Conservation (phyloP, 2,329 filamentous ascomycete species). For the Colletotrichum plurivorum region DNA sequence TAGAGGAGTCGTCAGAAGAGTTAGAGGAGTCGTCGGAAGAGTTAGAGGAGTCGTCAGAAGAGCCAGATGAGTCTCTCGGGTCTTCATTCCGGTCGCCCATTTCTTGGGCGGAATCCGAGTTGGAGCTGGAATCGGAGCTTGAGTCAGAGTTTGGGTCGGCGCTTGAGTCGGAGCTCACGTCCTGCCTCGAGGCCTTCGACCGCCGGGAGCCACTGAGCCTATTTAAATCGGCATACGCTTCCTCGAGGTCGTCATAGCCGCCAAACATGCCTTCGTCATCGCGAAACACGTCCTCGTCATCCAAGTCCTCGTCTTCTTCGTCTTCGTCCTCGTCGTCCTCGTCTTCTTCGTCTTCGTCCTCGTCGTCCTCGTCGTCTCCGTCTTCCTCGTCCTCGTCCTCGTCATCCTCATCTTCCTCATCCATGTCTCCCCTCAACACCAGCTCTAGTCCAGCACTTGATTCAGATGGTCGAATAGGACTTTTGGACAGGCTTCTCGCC, state of each 20-base stretch:
- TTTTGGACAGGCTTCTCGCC: slow-evolving; percentile 21
- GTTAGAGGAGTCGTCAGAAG: slow-evolving; percentile 6
- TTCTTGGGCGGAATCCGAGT: slow-evolving; percentile 15
- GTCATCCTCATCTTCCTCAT: too few relatives aligned
- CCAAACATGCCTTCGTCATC: slow-evolving; percentile 1
- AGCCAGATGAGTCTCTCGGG: not conserved
- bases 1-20: not conserved
- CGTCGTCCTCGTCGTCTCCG: too few relatives aligned
- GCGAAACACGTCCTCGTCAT: not conserved
- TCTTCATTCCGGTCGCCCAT: not conserved
- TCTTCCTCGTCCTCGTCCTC: too few relatives aligned
- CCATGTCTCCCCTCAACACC: slow-evolving; percentile 5
- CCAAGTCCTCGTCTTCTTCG: too few relatives aligned
- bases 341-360: too few relatives aligned
- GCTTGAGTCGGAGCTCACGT: too few relatives aligned
- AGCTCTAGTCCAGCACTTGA: slow-evolving; percentile 11
- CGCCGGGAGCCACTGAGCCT: too few relatives aligned
- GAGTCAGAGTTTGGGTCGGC: not conserved
- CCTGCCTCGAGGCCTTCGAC: too few relatives aligned
- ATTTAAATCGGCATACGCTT: not conserved
- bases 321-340: not conserved
- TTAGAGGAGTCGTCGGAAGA: not conserved
- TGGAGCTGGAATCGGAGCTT: not conserved
- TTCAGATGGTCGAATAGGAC: slow-evolving; percentile 17
- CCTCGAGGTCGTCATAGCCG: slow-evolving; percentile 30